phyloP scores from a whole-genome alignment of 176 grass and related monocot species.

The barley (Hordeum vulgare) region DNA sequence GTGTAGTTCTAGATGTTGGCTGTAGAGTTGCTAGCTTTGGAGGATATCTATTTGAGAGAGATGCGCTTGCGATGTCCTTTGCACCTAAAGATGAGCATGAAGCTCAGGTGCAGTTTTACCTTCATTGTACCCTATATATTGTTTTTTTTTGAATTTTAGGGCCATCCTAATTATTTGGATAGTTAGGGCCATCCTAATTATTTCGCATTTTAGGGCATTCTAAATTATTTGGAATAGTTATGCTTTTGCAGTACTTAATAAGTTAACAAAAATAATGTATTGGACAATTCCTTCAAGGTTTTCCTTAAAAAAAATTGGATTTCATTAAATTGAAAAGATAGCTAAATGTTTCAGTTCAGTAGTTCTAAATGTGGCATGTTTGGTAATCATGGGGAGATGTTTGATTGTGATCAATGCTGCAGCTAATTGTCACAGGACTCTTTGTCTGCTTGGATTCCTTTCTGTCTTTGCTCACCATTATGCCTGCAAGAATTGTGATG shows the following conservation, averaged over 20 bases:
- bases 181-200: too few species aligned
- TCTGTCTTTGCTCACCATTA: constrained; percentile 84
- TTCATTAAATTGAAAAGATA: not conserved
- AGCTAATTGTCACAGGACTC: constrained; percentile 84
- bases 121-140: not conserved
- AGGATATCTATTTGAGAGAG: too few species aligned
- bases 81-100: too few species aligned
- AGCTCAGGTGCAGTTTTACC: too few species aligned
- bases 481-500: constrained; percentile 79
- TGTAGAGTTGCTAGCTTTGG: too few species aligned
- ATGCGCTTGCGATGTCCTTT: too few species aligned
- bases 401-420: constrained; percentile 66
- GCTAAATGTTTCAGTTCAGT: not conserved
- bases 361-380: not conserved
- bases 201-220: too few species aligned
- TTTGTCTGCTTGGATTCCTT: constrained; percentile 95
- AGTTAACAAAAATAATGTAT: not conserved
- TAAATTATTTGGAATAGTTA: not conserved
- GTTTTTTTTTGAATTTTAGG: too few species aligned
- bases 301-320: not conserved
- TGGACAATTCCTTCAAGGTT: not conserved
- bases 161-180: too few species aligned
- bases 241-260: not conserved
- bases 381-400: constrained; percentile 10
- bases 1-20: too few species aligned